Evolutionary conservation across 1,139 yeast genomes (phyloP), one percentile per base, ranked within the genome.

Genomic region (Meyerozyma elateridarum): DNA sequence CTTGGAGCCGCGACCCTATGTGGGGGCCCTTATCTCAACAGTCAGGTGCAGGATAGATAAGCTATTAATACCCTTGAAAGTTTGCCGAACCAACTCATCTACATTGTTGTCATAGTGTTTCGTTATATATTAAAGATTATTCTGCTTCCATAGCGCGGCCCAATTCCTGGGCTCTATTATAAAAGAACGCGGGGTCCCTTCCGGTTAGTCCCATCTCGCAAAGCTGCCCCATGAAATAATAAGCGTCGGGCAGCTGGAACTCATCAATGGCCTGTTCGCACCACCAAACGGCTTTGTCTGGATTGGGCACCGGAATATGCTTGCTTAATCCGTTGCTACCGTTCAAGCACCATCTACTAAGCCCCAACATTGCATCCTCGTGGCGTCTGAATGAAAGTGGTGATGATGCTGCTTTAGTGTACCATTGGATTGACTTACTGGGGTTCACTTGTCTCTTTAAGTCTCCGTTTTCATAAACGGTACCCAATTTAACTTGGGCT

Each of bases 331-430:
- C 85, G 8, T 76, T 72, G 4, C 84, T 77, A 2, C 97, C 97
- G 0, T 85, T 78, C 41, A 91, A 65, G 50, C 83, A 85, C 97
- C 98, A 91, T 29, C 96, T 89, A 39, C 88, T 76, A 36, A 91
- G 66, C 0, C 96, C 95, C 49, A 89, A 65, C 70, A 89, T 89
- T 6, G 95, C 91, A 48, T 85, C 85, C 0, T 93, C 79, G 49
- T 87, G 91, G 28, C 89, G 84, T 35, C 69, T 70, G 41, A 71
- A 64, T 16, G 59, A 52, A 25, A 66, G 49, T 11, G 70, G 68
- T n/a, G 70, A 62, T 11, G 61, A 70, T 0, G 94, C 88, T 1
- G 95, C 91, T 44, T 79, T 75, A 36, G 82, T 69, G 58, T 85
- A 91, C 96, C 97, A 91, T 31, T 88, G 91, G 36, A 91, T 76